These are phyloP conservation scores for Metschnikowia lunata DNA, from an alignment of 805 yeast genomes.

Conservation along the genomic window DNA sequence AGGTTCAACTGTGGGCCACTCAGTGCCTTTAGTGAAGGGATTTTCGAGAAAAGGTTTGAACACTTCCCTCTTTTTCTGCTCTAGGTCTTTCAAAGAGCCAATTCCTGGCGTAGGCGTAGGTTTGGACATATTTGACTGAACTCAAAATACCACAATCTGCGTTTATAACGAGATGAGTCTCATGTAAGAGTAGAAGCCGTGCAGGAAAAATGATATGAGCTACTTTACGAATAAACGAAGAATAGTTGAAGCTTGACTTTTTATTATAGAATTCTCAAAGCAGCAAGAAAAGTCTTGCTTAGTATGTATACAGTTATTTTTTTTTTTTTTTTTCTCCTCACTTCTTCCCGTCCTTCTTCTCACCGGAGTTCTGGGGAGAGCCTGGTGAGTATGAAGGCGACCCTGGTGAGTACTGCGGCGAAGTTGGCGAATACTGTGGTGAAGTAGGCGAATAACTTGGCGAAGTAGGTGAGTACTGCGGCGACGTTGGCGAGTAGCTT, in stretches of 20 bases:
- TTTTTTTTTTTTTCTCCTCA: slow-evolving; percentile 1
- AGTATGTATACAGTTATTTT: slow-evolving; percentile 7
- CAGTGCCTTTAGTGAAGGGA: slow-evolving; percentile 48
- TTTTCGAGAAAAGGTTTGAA: slow-evolving; percentile 63
- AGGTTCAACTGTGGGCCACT: slow-evolving; percentile 14
- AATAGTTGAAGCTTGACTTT: neutral
- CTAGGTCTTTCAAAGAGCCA: slow-evolving; percentile 46
- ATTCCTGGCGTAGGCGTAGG: slow-evolving; percentile 4
- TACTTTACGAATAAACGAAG: neutral
- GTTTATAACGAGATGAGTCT: neutral
- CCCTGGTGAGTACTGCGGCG: slow-evolving; percentile 23
- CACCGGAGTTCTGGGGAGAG: slow-evolving; percentile 21
- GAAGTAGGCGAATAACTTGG: slow-evolving; percentile 42
- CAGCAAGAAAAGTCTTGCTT: neutral
- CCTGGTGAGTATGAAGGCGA: slow-evolving; percentile 54
- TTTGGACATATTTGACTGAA: slow-evolving; percentile 3
- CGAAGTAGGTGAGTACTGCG: slow-evolving; percentile 56
- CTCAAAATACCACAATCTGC: neutral
- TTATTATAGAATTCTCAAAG: slow-evolving; percentile 1
- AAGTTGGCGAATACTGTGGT: slow-evolving; percentile 30
- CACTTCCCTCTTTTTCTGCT: slow-evolving; percentile 49
- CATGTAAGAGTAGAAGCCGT: neutral
- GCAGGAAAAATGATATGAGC: neutral
- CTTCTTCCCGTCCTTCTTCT: slow-evolving; percentile 16
- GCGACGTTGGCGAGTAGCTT: slow-evolving; percentile 36